Base-by-base conservation (phyloP, 371 early-diverging fungal genomes). In the Fennellomyces sp. region DNA sequence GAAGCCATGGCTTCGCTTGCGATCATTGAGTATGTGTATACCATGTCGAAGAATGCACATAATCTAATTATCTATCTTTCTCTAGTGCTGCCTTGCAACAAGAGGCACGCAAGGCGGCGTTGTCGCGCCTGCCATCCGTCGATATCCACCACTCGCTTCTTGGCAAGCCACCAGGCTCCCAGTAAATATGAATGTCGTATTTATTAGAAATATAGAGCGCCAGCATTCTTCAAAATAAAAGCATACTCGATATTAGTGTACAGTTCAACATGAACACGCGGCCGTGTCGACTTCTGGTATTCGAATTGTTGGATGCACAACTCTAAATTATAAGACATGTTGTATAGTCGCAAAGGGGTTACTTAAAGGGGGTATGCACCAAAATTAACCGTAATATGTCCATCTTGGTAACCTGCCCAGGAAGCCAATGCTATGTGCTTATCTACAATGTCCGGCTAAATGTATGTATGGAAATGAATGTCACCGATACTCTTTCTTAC, bases 1-100 rank as follows among this genome's bases (percentile, higher is more conserved):
- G 98, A 97, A 80, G 81, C 96, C 12, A 98, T 98, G 98, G 94
- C 98, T 11, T 85, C 95, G 0, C 70, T 97, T 54, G 93, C 90
- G 30, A 78, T 97, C 39, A 97, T 97, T 94, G 98, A 98, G 88
- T 88, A 78, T 61, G 85, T 83, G n/a, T n/a, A n/a, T n/a, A n/a
- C n/a, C n/a, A n/a, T n/a, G n/a, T n/a, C n/a, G n/a, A n/a, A n/a
- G n/a, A n/a, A n/a, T n/a, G n/a, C n/a, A n/a, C n/a, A n/a, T 49
- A 8, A 25, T 27, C 49, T 25, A 0, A 49, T 21, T 25, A 23
- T 2, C n/a, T 12, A 17, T 52, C 41, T 41, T 6, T 27, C 47
- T 2, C 45, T 67, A 85, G 84, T 69, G 82, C 84, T 15, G 72
- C 80, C 12, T 58, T 90, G 63, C 83, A 82, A 64, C 91, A 90